Evolutionary conservation across 2,329 filamentous ascomycete genomes (phyloP).

Genomic region (Arthrinium phaeospermum): DNA sequence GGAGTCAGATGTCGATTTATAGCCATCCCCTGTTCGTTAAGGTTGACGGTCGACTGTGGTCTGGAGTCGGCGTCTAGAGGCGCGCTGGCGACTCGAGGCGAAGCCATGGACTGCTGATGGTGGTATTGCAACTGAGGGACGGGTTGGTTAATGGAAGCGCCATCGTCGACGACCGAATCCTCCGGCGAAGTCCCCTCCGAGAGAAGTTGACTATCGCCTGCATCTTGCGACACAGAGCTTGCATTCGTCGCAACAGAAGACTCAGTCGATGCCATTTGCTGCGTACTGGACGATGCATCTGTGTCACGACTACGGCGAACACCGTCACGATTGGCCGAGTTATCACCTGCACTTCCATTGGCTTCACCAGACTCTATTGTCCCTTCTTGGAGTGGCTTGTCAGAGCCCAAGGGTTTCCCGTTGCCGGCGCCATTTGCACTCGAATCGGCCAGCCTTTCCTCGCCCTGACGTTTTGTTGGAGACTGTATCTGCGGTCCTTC

Average conservation of each 20-base stretch:
- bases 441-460: not conserved
- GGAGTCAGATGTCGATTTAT: constrained; percentile 69
- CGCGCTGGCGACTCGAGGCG: constrained; percentile 50
- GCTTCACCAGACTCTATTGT: not conserved
- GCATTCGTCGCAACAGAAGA: constrained; percentile 62
- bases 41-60: constrained; percentile 56
- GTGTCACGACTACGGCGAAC: constrained; percentile 59
- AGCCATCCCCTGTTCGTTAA: constrained; percentile 54
- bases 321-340: constrained; percentile 29
- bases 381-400: not conserved
- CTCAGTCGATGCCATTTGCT: constrained; percentile 54
- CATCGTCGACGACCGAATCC: constrained; percentile 56
- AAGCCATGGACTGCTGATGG: constrained; percentile 50
- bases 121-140: constrained; percentile 68
- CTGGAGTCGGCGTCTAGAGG: constrained; percentile 48
- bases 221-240: constrained; percentile 61
- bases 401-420: not conserved
- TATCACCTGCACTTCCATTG: not conserved
- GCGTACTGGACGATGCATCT: constrained; percentile 56
- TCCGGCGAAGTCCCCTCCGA: constrained; percentile 53
- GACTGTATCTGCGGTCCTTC: not conserved
- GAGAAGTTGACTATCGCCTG: constrained; percentile 46
- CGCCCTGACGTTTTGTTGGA: not conserved
- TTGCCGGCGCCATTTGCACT: not conserved
- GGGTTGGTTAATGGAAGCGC: constrained; percentile 46